These are phyloP conservation scores for Acer yangbiense DNA, from an alignment of 345 rosid species.

Conservation along the genomic window DNA sequence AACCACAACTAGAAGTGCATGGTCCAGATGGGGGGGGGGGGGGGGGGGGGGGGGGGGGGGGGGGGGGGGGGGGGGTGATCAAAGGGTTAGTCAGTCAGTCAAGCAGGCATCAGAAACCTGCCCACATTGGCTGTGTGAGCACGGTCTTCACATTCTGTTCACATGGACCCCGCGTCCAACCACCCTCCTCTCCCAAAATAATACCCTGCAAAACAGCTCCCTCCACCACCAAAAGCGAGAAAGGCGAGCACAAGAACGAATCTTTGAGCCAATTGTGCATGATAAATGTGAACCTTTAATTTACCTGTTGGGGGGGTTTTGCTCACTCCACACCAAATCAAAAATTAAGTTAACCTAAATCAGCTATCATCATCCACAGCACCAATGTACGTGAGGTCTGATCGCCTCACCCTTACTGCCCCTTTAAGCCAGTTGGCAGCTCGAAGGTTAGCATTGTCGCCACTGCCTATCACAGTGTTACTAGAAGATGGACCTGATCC, in stretches of 20 bases:
- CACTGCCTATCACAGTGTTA: constrained; percentile 45
- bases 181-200: constrained; percentile 17
- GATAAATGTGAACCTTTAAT: constrained; percentile 17
- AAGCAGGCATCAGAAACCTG: constrained; percentile 15
- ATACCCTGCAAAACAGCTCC: constrained; percentile 30
- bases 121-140: constrained; percentile 8
- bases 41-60: not conserved
- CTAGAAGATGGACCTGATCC: constrained; percentile 69
- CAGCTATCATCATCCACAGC: constrained; percentile 93
- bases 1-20: constrained; percentile 37
- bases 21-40: constrained; percentile 31
- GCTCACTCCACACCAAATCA: constrained; percentile 33
- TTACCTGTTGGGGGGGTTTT: constrained; percentile 37
- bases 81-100: constrained; percentile 39
- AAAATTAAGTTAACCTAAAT: constrained; percentile 39
- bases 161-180: constrained; percentile 15
- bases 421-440: constrained; percentile 97
- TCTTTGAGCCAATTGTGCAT: constrained; percentile 25
- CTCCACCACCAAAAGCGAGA: constrained; percentile 23
- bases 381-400: constrained; percentile 83
- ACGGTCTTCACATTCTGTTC: constrained; percentile 19
- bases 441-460: constrained; percentile 76
- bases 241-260: constrained; percentile 18
- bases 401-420: constrained; percentile 81
- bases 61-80: not conserved